Conservation (phyloP, 768 basidiomycete species). For the Kwoniella sp. region DNA sequence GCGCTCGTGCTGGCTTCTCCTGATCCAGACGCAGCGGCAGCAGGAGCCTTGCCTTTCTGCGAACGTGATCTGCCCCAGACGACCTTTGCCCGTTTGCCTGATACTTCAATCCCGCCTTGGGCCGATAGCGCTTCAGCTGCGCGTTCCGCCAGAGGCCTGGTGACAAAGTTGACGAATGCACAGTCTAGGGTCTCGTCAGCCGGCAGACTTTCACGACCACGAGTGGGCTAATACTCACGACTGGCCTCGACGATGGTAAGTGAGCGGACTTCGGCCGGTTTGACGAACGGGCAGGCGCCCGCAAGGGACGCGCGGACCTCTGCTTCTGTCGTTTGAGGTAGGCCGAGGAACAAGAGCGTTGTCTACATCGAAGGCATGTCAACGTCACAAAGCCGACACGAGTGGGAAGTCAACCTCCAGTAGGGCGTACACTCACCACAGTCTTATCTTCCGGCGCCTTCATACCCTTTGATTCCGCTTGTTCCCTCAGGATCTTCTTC, state of each 20-base stretch:
- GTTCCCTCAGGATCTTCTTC: slow-evolving; percentile 72
- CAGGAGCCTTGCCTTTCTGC: slow-evolving; percentile 32
- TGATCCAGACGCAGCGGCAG: slow-evolving; percentile 6
- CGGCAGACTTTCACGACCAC: background rate
- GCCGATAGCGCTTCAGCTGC: slow-evolving; percentile 79
- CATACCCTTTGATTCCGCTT: slow-evolving; percentile 76
- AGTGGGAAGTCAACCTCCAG: too few relatives aligned
- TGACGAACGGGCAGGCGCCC: slow-evolving; percentile 42
- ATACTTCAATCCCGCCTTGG: slow-evolving; percentile 75
- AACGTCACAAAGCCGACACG: too few relatives aligned
- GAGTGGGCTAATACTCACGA: slow-evolving; percentile 30
- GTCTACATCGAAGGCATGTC: too few relatives aligned
- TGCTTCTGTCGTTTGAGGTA: slow-evolving; percentile 40
- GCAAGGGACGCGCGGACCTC: slow-evolving; percentile 40
- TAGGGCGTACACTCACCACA: slow-evolving; percentile 76
- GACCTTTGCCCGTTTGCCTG: slow-evolving; percentile 66
- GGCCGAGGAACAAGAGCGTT: slow-evolving; percentile 45
- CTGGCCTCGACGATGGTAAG: slow-evolving; percentile 44
- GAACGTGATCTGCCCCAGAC: slow-evolving; percentile 81
- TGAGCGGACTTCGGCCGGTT: slow-evolving; percentile 37
- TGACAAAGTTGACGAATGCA: slow-evolving; percentile 91
- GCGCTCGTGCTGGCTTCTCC: background rate
- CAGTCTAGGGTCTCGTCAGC: slow-evolving; percentile 53
- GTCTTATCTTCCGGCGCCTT: slow-evolving; percentile 81
- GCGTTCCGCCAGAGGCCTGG: slow-evolving; percentile 73